Base-by-base conservation (phyloP, 75 land plant species). In the Sequoia sempervirens region DNA sequence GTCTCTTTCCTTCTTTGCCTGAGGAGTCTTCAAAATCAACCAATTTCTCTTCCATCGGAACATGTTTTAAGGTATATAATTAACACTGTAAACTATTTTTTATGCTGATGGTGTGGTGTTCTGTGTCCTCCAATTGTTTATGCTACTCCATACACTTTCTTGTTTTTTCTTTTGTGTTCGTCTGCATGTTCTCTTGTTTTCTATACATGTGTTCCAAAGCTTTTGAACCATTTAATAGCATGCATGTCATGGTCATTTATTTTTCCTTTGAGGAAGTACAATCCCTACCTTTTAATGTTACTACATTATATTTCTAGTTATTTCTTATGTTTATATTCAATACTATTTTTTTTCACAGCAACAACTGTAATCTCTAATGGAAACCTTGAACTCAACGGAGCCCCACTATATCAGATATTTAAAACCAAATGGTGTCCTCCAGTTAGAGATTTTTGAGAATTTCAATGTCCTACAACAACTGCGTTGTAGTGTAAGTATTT, bases 351-450 rank as follows among this genome's bases (percentile, higher is more conserved):
- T 13, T 38, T 58, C 84, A 61, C 87, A 96, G 98, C 96, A 93
- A 94, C 98, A 96, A 94, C 81, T 96, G 72, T 92, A 92, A 89
- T 81, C 94, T 26, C 89, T 96, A 26, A 96, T 96, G 98, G 96
- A 94, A 36, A 96, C 98, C 17, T 81, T 96, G 78, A 96, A 89
- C 87, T 90, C 98, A 73, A 96, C 98, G 58, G 92, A 96, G 78
- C 98, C 98, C 43, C 96, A 96, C 84, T 96, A 96, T 64, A 96
- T 96, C 83, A 89, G 98, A 85, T 96, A 96, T 89, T 93, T 96
- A 70, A 96, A 96, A 84, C 98, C 98, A 10, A 96, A 96, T 52
- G 75, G 88, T 82, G 92, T 93, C 79, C 84, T 95, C 84, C 92
- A 94, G 84, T 96, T 96, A 34, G 93, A 93, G 17, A 96, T 92